Evolutionary conservation across 352 stramenopile species (phyloP), one percentile per base, ranked within the genome.

Genomic region (Pythium myriotylum): DNA sequence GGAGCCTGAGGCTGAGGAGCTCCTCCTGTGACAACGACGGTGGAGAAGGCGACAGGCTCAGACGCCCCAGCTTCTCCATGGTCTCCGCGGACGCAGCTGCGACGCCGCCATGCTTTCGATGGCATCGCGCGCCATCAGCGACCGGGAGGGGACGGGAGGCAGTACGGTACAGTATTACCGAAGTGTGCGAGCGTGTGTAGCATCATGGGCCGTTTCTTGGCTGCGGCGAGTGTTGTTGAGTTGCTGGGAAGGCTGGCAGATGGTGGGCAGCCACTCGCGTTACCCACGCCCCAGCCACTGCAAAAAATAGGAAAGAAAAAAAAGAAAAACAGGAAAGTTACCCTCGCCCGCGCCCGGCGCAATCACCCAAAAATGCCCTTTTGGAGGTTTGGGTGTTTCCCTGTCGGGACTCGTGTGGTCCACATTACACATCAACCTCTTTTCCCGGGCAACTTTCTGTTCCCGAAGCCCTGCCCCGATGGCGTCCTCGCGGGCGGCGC

Each of bases 181-280:
- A n/a, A 39, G 14, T 49, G 58, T 59, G 27, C 58, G 49, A 66
- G 29, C 40, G 58, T 66, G 58, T 66, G 58, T 66, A 35, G 49
- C 58, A 22, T 66, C 58, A 66, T 39, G 29, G 23, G 24, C 5
- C 37, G 37, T 43, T 43, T 43, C 37, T 43, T 43, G 37, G 29
- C 29, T 58, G 16, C 47, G 32, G 32, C 33, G 20, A 35, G 37
- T 58, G 33, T 40, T 42, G 26, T 24, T 16, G 23, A 20, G 19
- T 29, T 32, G 29, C 20, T 16, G 33, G 16, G 20, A 9, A 52
- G 20, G 13, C 5, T 39, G 37, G 37, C 45, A 37, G 45, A 52
- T 52, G 45, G 45, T 52, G 12, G 24, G 45, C 45, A 26, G 27
- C 12, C 48, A 19, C 33, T 58, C 39, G 46, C 20, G 51, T 17